Evolutionary conservation across 805 yeast species (phyloP), one percentile per base, ranked within the genome.

Genomic region (Ogataea angusta): DNA sequence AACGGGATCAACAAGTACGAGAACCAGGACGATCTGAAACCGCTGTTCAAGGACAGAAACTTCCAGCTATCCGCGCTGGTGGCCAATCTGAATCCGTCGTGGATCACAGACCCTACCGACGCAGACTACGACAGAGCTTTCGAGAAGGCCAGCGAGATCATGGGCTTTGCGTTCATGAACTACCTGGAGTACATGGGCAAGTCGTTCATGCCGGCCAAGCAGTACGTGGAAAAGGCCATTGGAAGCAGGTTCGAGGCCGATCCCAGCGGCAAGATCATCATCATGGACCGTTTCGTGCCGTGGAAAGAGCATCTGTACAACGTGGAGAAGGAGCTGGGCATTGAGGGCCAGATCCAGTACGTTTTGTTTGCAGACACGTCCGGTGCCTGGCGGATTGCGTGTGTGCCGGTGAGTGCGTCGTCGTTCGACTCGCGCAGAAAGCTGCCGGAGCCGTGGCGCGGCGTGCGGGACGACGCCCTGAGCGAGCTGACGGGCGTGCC

Each of bases 291-390:
- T 46, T 87, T 84, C 60, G 85, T 87, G 38, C 95, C 96, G 34
- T 93, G 99, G 99, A 90, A 89, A 62, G 96, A 88, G 59, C 98
- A 93, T 61, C 69, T 91, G 35, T 87, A 78, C 60, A 68, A 70
- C 14, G 69, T 86, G 43, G 96, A 93, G 63, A 73, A 69, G 49
- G 82, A 74, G 43, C 66, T 75, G 49, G 66, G 67, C 18, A 72
- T 75, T 16, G 70, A 68, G 49, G 82, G 81, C 21, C 67, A 70
- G 42, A 77, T 81, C 33, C 68, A 84, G 43, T 91, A 86, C 60
- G 95, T 88, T 2, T 67, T 93, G 41, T 91, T 89, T 66, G 68
- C 80, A 22, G 96, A 90, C 57, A 72, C 82, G n/a, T 66, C 78
- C 10, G 67, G 70, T 27, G 71, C 74, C 35, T 87, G 95, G 91